These are phyloP conservation scores for Macadamia integrifolia DNA, from an alignment of 164 flowering plant species.

Conservation along the genomic window DNA sequence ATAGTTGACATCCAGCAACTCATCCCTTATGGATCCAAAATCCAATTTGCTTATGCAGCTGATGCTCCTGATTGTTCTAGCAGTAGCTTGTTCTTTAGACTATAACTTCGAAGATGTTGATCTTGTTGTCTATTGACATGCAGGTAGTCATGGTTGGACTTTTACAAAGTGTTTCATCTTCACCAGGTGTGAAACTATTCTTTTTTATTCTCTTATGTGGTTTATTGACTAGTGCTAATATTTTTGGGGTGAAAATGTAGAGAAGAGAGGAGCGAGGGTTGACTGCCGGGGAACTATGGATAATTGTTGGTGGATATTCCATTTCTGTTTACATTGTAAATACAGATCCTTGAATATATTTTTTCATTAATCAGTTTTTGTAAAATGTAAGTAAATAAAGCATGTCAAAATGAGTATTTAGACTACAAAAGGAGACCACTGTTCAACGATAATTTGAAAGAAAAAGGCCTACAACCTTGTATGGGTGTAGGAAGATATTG, in stretches of 20 bases:
- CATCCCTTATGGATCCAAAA: no score
- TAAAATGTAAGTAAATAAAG: conserved; percentile 14
- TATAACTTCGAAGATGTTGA: not conserved
- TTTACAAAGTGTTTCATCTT: conserved; percentile 5
- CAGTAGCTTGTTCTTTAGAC: not conserved
- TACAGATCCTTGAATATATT: conserved; percentile 18
- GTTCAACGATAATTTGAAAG: no score
- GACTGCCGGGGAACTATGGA: conserved; percentile 13
- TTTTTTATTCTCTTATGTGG: conserved; percentile 37
- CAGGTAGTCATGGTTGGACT: conserved; percentile 8
- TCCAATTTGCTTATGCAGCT: no score
- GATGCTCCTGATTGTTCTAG: no score
- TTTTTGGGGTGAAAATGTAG: conserved; percentile 18
- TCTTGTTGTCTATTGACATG: not conserved
- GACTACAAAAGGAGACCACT: no score
- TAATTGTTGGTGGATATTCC: conserved; percentile 10
- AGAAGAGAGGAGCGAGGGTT: conserved; percentile 6
- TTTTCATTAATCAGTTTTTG: conserved; percentile 9
- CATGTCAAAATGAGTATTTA: no score
- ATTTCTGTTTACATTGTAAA: conserved; percentile 17
- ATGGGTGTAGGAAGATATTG: no score
- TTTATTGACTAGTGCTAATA: conserved; percentile 32
- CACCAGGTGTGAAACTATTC: conserved; percentile 42
- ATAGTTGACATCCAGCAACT: no score
- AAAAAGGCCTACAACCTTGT: no score